Percentiles rank a stretch among this genome's conserved stretches.
phyloP scores from a whole-genome alignment of 441 rosid genomes.

The Theobroma grandiflorum region DNA sequence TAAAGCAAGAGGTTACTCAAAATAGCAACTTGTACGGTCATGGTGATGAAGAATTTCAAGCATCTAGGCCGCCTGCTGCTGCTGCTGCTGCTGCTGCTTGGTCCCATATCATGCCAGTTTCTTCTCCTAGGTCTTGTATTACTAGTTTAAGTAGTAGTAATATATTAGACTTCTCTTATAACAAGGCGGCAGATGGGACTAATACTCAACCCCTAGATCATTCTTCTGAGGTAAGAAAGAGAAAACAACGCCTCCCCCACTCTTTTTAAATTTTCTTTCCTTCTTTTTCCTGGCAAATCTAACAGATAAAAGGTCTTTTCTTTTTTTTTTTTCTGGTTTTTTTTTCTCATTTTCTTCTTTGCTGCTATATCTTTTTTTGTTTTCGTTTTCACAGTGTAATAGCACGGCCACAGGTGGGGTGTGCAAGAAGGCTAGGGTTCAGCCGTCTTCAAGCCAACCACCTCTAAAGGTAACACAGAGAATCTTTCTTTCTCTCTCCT shows the following conservation, averaged over 20 bases:
- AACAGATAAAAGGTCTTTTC: neutral
- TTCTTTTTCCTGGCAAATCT: neutral
- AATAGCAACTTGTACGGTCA: conserved; percentile 33
- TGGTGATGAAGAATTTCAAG: conserved; percentile 39
- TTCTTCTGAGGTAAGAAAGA: conserved; percentile 43
- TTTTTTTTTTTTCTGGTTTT: neutral
- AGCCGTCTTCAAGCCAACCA: conserved; percentile 52
- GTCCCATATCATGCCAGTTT: conserved; percentile 43
- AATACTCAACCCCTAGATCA: conserved; percentile 30
- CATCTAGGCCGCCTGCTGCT: conserved; percentile 18
- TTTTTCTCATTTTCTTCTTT: neutral
- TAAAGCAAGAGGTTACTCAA: conserved; percentile 46
- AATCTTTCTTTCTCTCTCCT: conserved; percentile 29
- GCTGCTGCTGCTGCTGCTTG: conserved; percentile 28
- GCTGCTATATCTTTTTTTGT: neutral
- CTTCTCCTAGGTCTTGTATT: conserved; percentile 51
- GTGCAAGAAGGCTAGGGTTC: conserved; percentile 59
- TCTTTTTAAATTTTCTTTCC: neutral
- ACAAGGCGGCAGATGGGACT: conserved; percentile 30
- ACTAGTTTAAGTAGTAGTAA: conserved; percentile 38
- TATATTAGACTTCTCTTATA: conserved; percentile 47
- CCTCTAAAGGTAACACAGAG: conserved; percentile 42
- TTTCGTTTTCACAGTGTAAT: conserved; percentile 37
- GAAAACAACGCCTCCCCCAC: neutral
- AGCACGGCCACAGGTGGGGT: conserved; percentile 46